Evolutionary conservation across 371 early-diverging fungal genomes (phyloP).

Genomic region (Conidiobolus incongruus): DNA sequence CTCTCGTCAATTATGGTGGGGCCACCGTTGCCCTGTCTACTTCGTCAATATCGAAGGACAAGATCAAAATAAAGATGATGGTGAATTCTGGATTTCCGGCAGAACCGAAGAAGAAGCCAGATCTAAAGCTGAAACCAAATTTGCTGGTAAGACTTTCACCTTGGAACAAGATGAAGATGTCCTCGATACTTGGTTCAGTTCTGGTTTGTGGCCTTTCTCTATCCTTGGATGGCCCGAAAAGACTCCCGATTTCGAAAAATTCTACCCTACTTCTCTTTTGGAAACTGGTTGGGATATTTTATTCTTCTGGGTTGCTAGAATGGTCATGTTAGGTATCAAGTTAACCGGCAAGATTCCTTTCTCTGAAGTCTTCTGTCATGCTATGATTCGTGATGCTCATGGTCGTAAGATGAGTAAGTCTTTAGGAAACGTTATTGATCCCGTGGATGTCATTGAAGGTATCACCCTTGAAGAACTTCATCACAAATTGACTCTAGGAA

Average conservation of each 20-base stretch:
- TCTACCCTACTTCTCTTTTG: slow-evolving; percentile 83
- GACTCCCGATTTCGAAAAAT: slow-evolving; percentile 63
- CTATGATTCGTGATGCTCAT: slow-evolving; percentile 98
- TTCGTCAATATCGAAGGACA: slow-evolving; percentile 59
- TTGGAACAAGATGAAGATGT: slow-evolving; percentile 91
- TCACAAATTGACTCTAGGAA: slow-evolving; percentile 54
- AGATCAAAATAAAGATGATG: slow-evolving; percentile 23
- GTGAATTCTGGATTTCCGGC: slow-evolving; percentile 75
- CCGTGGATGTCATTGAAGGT: slow-evolving; percentile 96
- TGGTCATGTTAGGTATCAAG: slow-evolving; percentile 98
- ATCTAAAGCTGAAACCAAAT: slow-evolving; percentile 42
- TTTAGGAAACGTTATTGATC: slow-evolving; percentile 99
- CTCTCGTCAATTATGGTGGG: slow-evolving; percentile 99
- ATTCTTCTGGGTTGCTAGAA: slow-evolving; percentile 99
- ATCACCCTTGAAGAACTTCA: slow-evolving; percentile 56
- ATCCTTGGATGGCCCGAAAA: slow-evolving; percentile 90
- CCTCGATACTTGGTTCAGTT: slow-evolving; percentile 99
- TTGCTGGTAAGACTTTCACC: slow-evolving; percentile 36
- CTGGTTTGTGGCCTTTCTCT: slow-evolving; percentile 98
- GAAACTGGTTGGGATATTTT: slow-evolving; percentile 99
- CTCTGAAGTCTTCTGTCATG: slow-evolving; percentile 88
- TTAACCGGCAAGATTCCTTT: slow-evolving; percentile 93
- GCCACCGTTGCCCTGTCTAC: slow-evolving; percentile 97
- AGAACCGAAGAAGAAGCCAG: slow-evolving; percentile 59
- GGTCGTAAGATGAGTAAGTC: slow-evolving; percentile 99